Evolutionary conservation across 805 yeast genomes (phyloP).

Genomic region (Zygosaccharomyces siamensis): DNA sequence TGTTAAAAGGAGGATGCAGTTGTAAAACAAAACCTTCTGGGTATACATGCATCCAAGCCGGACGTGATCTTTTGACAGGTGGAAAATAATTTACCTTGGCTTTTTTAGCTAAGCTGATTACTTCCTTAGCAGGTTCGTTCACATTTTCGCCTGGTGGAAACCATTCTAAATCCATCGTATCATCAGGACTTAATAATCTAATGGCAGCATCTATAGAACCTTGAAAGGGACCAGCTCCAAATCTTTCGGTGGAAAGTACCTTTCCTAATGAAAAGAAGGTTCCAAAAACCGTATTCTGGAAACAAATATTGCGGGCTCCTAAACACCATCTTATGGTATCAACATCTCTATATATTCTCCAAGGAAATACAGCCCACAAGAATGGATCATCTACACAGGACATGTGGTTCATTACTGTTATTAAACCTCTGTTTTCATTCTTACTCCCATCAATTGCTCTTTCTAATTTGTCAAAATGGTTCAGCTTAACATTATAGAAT

Average conservation of each 20-base stretch:
- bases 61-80: constrained; percentile 57
- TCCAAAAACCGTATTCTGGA: constrained; percentile 47
- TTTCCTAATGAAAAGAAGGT: constrained; percentile 82
- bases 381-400: constrained; percentile 88
- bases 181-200: constrained; percentile 73
- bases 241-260: constrained; percentile 78
- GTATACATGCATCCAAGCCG: constrained; percentile 90
- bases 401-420: constrained; percentile 93
- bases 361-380: constrained; percentile 80
- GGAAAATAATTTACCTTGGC: constrained; percentile 36
- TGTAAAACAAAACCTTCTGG: constrained; percentile 96
- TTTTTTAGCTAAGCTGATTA: constrained; percentile 8
- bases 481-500: constrained; percentile 59
- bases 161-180: constrained; percentile 45
- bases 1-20: constrained; percentile 66
- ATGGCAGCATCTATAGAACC: constrained; percentile 84
- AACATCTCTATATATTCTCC: constrained; percentile 55
- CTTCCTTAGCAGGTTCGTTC: not conserved
- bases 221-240: constrained; percentile 92
- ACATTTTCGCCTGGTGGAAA: constrained; percentile 21
- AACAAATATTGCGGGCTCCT: constrained; percentile 90
- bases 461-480: constrained; percentile 60
- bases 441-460: constrained; percentile 59
- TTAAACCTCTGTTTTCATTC: constrained; percentile 62
- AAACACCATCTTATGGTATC: constrained; percentile 86